Conservation (phyloP, 2,329 filamentous ascomycete genomes). For the Penicillium sp. region DNA sequence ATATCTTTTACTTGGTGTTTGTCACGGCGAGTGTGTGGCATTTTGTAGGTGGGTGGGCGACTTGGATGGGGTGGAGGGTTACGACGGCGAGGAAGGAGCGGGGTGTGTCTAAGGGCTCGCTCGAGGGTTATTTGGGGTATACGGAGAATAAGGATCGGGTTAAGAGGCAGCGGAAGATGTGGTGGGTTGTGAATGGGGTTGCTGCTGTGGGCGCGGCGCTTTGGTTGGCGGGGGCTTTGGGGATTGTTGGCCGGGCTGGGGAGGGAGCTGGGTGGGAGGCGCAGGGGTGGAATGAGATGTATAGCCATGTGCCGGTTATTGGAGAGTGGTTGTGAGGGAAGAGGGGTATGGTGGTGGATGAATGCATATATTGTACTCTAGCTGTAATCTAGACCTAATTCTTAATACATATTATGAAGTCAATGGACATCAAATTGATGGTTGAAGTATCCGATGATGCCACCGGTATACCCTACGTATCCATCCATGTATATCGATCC, state of each 20-base stretch:
- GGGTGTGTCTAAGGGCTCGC: constrained; percentile 29
- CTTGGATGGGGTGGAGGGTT: constrained; percentile 67
- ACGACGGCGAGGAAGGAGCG: constrained; percentile 36
- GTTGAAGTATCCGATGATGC: too few relatives aligned
- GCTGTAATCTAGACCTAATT: constrained; percentile 4
- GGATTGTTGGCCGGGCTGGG: constrained; percentile 73
- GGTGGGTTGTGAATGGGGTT: constrained; percentile 71
- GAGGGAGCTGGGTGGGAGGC: constrained; percentile 75
- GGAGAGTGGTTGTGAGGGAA: constrained; percentile 51
- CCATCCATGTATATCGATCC: too few relatives aligned
- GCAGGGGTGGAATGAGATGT: constrained; percentile 76
- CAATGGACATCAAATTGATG: not conserved
- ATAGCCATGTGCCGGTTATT: constrained; percentile 60
- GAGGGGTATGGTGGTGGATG: not conserved
- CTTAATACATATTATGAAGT: constrained; percentile 5
- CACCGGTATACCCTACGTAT: too few relatives aligned
- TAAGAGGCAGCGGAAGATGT: constrained; percentile 61
- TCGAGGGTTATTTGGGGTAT: constrained; percentile 36
- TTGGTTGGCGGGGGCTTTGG: constrained; percentile 83
- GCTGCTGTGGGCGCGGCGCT: constrained; percentile 60
- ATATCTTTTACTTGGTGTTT: constrained; percentile 68
- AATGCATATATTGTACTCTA: constrained; percentile 11
- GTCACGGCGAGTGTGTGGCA: constrained; percentile 71
- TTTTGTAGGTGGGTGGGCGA: constrained; percentile 81
- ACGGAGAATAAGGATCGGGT: constrained; percentile 56